A percentile compares a stretch with the other conserved stretches of the same genome.
These are phyloP conservation scores for Metschnikowia gruessii DNA, from an alignment of 805 yeast genomes.

Conservation along the genomic window DNA sequence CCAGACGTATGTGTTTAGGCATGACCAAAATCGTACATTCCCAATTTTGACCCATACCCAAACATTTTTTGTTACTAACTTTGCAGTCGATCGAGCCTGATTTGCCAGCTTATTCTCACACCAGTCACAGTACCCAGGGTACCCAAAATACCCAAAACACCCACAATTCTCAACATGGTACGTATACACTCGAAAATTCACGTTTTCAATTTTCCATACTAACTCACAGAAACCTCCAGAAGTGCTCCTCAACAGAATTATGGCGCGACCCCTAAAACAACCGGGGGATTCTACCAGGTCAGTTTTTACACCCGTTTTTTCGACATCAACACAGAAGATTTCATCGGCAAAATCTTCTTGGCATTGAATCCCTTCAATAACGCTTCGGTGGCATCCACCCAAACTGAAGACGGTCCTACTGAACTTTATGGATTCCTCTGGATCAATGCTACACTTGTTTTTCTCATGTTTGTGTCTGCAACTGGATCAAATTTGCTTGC, in stretches of 20 bases:
- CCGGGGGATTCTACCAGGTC: constrained; percentile 45
- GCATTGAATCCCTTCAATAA: constrained; percentile 56
- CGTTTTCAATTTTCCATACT: background rate
- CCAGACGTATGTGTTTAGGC: constrained; percentile 10
- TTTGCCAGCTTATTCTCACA: constrained; percentile 3
- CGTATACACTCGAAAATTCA: too few species aligned
- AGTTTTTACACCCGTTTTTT: constrained; percentile 64
- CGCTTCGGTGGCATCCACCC: constrained; percentile 17
- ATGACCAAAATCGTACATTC: background rate
- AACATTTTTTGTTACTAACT: constrained; percentile 8
- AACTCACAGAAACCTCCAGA: constrained; percentile 5
- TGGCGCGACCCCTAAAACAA: background rate
- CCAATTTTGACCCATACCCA: too few species aligned
- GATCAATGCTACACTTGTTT: constrained; percentile 81
- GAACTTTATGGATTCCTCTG: constrained; percentile 90
- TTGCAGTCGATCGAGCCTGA: constrained; percentile 11
- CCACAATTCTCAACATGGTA: too few species aligned
- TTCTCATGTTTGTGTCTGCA: constrained; percentile 70
- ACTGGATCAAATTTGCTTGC: constrained; percentile 66
- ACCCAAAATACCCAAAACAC: background rate
- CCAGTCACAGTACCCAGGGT: background rate
- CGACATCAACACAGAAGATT: constrained; percentile 65
- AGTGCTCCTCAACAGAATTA: background rate
- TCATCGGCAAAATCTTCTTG: constrained; percentile 48
- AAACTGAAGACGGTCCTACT: constrained; percentile 30